Conservation (phyloP, 768 basidiomycete species). For the Erythrobasidium yunnanense region DNA sequence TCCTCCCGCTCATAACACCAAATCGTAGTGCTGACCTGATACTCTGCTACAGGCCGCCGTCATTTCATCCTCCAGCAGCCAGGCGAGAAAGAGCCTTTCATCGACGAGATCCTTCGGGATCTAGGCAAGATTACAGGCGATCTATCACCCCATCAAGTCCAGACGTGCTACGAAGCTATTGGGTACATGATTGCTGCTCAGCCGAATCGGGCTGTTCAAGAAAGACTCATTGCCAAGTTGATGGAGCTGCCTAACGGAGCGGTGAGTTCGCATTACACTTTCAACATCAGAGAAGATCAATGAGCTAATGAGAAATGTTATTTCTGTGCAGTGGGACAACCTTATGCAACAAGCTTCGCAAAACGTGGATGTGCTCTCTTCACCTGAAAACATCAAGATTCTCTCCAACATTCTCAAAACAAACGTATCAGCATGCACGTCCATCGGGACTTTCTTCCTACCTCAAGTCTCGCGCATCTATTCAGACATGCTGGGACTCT, state of each 20-base stretch:
- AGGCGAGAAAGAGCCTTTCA: conserved; percentile 91
- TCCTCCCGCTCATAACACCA: not conserved
- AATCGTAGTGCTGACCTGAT: conserved; percentile 41
- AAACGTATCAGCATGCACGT: conserved; percentile 92
- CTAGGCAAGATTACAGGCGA: conserved; percentile 91
- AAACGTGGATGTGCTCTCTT: conserved; percentile 81
- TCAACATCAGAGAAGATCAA: not conserved
- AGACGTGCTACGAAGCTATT: conserved; percentile 97
- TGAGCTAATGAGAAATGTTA: not conserved
- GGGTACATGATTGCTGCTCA: conserved; percentile 99
- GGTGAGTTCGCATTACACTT: conserved; percentile 47
- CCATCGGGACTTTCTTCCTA: conserved; percentile 90
- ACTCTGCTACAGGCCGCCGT: conserved; percentile 45
- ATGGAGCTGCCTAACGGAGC: conserved; percentile 98
- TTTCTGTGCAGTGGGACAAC: conserved; percentile 68
- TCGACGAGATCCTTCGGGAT: conserved; percentile 86
- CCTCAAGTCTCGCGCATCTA: conserved; percentile 95
- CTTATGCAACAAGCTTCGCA: conserved; percentile 90
- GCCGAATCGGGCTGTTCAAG: conserved; percentile 93
- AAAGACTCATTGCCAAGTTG: conserved; percentile 81
- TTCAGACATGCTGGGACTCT: conserved; percentile 93
- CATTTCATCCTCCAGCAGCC: conserved; percentile 99
- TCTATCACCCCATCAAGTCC: conserved; percentile 72
- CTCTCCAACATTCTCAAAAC: conserved; percentile 94
- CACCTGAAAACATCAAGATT: conserved; percentile 89